These are phyloP conservation scores for Exophiala mesophila DNA, from an alignment of 2,329 filamentous ascomycete species.

Conservation along the genomic window DNA sequence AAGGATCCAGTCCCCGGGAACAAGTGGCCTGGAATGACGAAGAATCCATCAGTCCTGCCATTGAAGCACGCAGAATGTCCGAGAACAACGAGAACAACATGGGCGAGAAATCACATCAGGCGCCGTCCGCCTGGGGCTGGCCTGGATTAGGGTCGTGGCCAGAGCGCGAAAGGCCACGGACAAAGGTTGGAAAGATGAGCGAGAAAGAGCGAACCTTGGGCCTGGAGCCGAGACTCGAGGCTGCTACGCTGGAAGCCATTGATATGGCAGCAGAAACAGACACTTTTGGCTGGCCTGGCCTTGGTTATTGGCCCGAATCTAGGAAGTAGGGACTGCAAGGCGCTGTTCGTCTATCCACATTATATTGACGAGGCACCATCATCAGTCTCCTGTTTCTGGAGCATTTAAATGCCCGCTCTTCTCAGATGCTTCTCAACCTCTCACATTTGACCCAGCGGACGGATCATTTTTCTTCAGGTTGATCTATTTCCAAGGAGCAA, in stretches of 20 bases:
- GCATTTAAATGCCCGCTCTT: too few species aligned
- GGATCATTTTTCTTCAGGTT: too few species aligned
- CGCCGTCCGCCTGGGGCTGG: conserved; percentile 14
- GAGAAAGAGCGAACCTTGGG: background rate
- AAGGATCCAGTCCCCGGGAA: conserved; percentile 9
- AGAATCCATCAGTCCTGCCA: conserved; percentile 14
- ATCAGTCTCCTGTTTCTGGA: too few species aligned
- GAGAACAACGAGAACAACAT: conserved; percentile 22
- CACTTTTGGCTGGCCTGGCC: conserved; percentile 16
- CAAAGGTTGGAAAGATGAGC: background rate
- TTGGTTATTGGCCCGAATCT: conserved; percentile 9
- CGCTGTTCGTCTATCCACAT: too few species aligned
- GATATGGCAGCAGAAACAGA: conserved; percentile 18
- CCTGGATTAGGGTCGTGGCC: conserved; percentile 6
- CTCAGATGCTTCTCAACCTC: background rate
- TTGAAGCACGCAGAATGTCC: conserved; percentile 14
- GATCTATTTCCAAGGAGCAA: too few species aligned
- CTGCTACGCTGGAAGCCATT: conserved; percentile 15
- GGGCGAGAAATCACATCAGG: conserved; percentile 16
- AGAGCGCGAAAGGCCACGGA: background rate
- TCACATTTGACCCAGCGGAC: background rate
- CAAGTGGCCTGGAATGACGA: background rate
- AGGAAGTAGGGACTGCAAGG: conserved; percentile 1
- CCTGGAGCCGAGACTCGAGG: conserved; percentile 10
- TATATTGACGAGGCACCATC: too few species aligned